Conservation (phyloP, 2,329 filamentous ascomycete genomes). For the Colletotrichum liriopes region DNA sequence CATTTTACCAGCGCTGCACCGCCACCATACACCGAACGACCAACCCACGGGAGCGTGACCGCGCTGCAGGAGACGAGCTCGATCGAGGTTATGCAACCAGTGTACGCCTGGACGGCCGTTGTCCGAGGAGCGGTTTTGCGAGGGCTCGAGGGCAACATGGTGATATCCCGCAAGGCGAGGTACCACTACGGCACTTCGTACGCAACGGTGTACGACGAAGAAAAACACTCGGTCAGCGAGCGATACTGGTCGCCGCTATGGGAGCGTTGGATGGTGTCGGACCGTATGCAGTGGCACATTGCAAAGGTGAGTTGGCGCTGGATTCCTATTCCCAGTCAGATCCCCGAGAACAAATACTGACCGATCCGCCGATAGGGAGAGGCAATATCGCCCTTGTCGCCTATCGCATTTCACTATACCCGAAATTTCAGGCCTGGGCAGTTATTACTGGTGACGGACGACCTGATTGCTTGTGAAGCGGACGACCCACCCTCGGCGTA, state of each 20-base stretch:
- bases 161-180: conserved; percentile 80
- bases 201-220: conserved; percentile 84
- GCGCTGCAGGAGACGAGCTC: conserved; percentile 66
- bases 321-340: not conserved
- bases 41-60: conserved; percentile 73
- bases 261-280: conserved; percentile 87
- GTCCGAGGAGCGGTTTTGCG: conserved; percentile 83
- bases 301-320: conserved; percentile 71
- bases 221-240: conserved; percentile 80
- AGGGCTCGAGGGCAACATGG: conserved; percentile 84
- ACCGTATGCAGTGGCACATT: conserved; percentile 90
- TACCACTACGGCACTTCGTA: conserved; percentile 88
- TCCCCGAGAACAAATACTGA: conserved; percentile 20
- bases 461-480: conserved; percentile 82
- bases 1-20: conserved; percentile 75
- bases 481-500: conserved; percentile 76
- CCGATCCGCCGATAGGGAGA: conserved; percentile 69
- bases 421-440: conserved; percentile 87
- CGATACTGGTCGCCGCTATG: conserved; percentile 85
- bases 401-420: conserved; percentile 88
- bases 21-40: conserved; percentile 77
- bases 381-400: conserved; percentile 79
- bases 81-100: conserved; percentile 85
- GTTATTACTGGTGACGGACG: conserved; percentile 83
- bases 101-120: conserved; percentile 87